Evolutionary conservation across 108 stramenopile genomes (phyloP).

Genomic region (Nannochloropsis gaditana): DNA sequence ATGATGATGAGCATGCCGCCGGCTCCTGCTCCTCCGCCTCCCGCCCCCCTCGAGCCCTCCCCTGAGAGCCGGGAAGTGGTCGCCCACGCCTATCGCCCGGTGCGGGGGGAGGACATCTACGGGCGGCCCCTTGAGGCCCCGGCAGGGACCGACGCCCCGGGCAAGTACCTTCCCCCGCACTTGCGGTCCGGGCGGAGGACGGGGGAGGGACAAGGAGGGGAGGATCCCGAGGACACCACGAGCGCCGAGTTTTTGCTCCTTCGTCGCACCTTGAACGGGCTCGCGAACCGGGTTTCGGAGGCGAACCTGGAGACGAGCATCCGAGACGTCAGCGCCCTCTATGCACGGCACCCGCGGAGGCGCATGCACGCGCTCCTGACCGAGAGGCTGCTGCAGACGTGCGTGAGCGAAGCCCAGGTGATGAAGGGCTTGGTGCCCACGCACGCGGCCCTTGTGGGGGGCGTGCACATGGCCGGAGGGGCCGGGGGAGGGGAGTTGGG

Average conservation of each 20-base stretch:
- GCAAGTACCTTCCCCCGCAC: conserved; percentile 52
- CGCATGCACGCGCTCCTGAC: conserved; percentile 62
- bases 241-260: conserved; percentile 31
- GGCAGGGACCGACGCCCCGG: conserved; percentile 31
- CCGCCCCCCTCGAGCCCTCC: not conserved
- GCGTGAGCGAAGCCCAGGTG: conserved; percentile 40
- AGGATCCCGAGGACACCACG: conserved; percentile 2
- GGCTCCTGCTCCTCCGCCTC: not conserved
- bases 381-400: conserved; percentile 40
- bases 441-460: conserved; percentile 49
- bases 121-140: conserved; percentile 63
- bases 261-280: conserved; percentile 54
- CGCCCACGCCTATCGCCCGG: conserved; percentile 62
- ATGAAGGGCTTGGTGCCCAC: conserved; percentile 45
- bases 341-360: conserved; percentile 71
- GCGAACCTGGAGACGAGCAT: conserved; percentile 75
- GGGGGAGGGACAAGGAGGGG: not conserved
- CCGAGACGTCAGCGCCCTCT: conserved; percentile 59
- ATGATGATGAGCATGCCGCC: conserved; percentile 27
- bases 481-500: conserved; percentile 66
- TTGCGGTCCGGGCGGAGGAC: conserved; percentile 25
- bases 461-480: conserved; percentile 46
- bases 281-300: conserved; percentile 81
- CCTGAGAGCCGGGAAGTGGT: conserved; percentile 30
- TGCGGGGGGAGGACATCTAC: conserved; percentile 85